These are phyloP conservation scores for Boletus sp. DNA, from an alignment of 768 basidiomycete species.

Conservation along the genomic window DNA sequence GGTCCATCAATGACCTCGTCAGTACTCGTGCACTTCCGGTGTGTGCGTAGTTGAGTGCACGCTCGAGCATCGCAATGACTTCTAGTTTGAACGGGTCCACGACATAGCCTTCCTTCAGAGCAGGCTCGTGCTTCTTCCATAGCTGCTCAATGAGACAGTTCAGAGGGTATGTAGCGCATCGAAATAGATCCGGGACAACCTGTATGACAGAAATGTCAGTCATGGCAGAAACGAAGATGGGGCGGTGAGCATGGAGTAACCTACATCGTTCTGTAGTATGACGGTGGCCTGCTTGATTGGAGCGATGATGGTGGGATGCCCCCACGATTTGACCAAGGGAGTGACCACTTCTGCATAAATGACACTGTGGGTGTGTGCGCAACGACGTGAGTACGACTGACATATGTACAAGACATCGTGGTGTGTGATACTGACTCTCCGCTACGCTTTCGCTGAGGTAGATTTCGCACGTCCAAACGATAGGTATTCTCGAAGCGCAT, in stretches of 20 bases:
- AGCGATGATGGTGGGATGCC: too few relatives aligned
- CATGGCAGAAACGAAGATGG: too few relatives aligned
- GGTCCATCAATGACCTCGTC: neutral
- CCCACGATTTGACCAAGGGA: neutral
- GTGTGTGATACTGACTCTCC: constrained; percentile 1
- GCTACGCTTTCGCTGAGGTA: neutral
- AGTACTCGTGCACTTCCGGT: too few relatives aligned
- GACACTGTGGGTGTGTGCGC: too few relatives aligned
- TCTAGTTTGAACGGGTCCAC: constrained; percentile 1
- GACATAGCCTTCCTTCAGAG: neutral
- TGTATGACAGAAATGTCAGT: too few relatives aligned
- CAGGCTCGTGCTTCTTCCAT: neutral
- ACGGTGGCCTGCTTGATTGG: too few relatives aligned
- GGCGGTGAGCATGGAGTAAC: too few relatives aligned
- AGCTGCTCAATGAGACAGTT: neutral
- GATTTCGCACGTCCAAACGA: neutral
- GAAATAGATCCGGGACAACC: neutral
- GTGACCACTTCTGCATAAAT: neutral
- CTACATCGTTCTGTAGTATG: neutral
- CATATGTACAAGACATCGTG: too few relatives aligned
- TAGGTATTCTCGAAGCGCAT: neutral
- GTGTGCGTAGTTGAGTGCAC: too few relatives aligned
- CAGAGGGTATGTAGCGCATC: neutral
- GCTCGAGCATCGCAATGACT: neutral
- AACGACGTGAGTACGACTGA: too few relatives aligned